A percentile compares a stretch with the other conserved stretches of the same genome.
Conservation (phyloP, 257 asterid genomes). For the Linderniella brevidens region DNA sequence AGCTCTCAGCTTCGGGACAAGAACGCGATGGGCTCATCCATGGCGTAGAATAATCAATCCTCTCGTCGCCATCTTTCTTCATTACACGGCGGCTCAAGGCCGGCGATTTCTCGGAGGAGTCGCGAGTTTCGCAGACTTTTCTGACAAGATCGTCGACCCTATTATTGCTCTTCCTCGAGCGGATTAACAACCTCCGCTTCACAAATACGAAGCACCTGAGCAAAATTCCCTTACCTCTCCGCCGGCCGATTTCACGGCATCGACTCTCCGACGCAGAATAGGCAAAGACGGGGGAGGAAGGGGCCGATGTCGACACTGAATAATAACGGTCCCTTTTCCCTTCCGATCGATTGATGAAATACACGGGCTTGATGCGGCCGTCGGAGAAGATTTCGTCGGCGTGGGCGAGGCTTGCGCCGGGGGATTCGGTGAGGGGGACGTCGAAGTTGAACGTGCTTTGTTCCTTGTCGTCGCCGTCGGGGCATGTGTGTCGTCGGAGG, state of each 20-base stretch:
- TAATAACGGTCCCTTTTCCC: not conserved
- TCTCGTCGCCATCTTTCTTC: conserved; percentile 10
- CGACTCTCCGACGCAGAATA: too few species aligned
- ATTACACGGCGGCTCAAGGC: too few species aligned
- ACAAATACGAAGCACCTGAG: conserved; percentile 14
- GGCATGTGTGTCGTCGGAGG: too few species aligned
- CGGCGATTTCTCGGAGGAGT: conserved; percentile 7
- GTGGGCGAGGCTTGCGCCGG: conserved; percentile 13
- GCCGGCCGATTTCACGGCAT: too few species aligned
- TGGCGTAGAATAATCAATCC: conserved; percentile 13
- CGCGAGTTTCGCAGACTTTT: conserved; percentile 16
- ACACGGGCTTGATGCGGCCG: conserved; percentile 24
- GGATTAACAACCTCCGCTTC: conserved; percentile 12
- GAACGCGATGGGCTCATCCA: conserved; percentile 8
- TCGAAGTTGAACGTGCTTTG: conserved; percentile 19
- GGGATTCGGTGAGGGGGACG: conserved; percentile 12
- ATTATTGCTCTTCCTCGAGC: conserved; percentile 13
- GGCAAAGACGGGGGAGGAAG: too few species aligned
- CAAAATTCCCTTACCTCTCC: conserved; percentile 14
- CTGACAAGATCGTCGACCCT: conserved; percentile 20
- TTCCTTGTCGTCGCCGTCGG: conserved; percentile 11
- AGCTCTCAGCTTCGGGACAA: conserved; percentile 17
- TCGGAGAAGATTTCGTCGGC: conserved; percentile 29
- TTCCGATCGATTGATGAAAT: conserved; percentile 15
- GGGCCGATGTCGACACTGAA: conserved; percentile 13